Percentiles rank a stretch among this genome's conserved stretches.
These are phyloP conservation scores for Cronartium ribicola DNA, from an alignment of 1,284 basidiomycete species.

Conservation along the genomic window DNA sequence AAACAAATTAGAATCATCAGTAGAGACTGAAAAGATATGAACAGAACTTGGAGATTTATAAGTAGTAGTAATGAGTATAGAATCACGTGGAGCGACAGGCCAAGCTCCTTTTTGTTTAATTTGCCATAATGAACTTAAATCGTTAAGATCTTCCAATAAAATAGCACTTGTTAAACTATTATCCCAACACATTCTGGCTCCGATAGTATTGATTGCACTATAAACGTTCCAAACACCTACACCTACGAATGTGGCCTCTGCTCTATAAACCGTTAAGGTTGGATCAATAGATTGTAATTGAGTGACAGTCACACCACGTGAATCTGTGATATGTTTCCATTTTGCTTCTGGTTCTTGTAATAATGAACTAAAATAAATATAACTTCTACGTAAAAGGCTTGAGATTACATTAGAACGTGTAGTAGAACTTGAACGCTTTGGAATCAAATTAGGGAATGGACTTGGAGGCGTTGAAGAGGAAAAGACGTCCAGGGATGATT, in stretches of 20 bases:
- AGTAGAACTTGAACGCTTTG: neutral
- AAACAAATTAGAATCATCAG: constrained; percentile 80
- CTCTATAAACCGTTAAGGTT: constrained; percentile 89
- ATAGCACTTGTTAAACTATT: constrained; percentile 78
- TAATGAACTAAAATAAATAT: constrained; percentile 96
- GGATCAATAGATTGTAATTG: constrained; percentile 97
- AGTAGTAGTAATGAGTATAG: constrained; percentile 84
- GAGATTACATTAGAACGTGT: constrained; percentile 56
- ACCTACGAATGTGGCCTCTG: constrained; percentile 95
- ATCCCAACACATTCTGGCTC: constrained; percentile 80
- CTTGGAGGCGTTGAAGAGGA: constrained; percentile 5
- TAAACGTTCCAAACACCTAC: constrained; percentile 96
- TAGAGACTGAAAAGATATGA: constrained; percentile 93
- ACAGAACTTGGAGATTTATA: constrained; percentile 95
- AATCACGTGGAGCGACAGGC: constrained; percentile 88
- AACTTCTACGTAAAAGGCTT: constrained; percentile 80
- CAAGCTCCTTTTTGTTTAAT: constrained; percentile 80
- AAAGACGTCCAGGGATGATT: constrained; percentile 25
- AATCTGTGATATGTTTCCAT: constrained; percentile 62
- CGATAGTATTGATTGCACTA: constrained; percentile 75
- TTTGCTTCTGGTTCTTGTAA: constrained; percentile 97
- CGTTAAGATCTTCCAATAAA: constrained; percentile 82
- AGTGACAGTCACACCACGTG: constrained; percentile 52
- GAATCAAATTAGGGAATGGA: neutral
- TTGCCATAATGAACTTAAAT: constrained; percentile 87